A percentile compares a stretch with the other conserved stretches of the same genome.
These are phyloP conservation scores for Hymenoscyphus linearis DNA, from an alignment of 2,329 filamentous ascomycete species.

Conservation along the genomic window DNA sequence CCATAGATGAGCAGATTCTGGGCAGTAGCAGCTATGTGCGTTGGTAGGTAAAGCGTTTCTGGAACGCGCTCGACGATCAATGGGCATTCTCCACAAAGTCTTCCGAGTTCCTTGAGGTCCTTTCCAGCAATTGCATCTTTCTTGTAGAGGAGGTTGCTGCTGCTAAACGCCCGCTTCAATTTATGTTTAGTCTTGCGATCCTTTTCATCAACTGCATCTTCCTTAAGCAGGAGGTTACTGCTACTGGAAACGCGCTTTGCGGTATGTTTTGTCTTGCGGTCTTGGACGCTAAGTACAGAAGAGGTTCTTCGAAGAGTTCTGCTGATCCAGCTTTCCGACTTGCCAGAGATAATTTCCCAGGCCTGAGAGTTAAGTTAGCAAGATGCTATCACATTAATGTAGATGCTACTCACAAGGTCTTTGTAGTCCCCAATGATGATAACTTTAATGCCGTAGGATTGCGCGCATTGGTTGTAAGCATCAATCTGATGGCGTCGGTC, in stretches of 20 bases:
- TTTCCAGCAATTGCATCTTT: slow-evolving; percentile 43
- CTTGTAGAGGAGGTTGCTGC: slow-evolving; percentile 44
- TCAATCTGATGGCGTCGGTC: not conserved
- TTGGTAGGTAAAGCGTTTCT: slow-evolving; percentile 37
- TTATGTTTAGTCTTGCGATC: slow-evolving; percentile 38
- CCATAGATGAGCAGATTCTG: slow-evolving; percentile 58
- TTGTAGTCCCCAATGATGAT: slow-evolving; percentile 26
- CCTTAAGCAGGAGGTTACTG: slow-evolving; percentile 43
- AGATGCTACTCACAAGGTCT: slow-evolving; percentile 16
- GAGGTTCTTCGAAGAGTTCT: slow-evolving; percentile 35
- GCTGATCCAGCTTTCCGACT: slow-evolving; percentile 35
- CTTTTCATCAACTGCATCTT: slow-evolving; percentile 43
- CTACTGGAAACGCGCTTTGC: slow-evolving; percentile 47
- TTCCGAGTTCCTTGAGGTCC: slow-evolving; percentile 53
- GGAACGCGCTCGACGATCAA: slow-evolving; percentile 47
- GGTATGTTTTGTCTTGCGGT: not conserved
- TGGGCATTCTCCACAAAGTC: slow-evolving; percentile 57
- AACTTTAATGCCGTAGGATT: slow-evolving; percentile 39
- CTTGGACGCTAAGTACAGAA: slow-evolving; percentile 29
- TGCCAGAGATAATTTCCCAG: slow-evolving; percentile 11
- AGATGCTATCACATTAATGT: slow-evolving; percentile 10
- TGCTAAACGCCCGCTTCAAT: slow-evolving; percentile 45
- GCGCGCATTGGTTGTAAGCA: not conserved
- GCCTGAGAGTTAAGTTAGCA: not conserved
- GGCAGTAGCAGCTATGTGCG: slow-evolving; percentile 61